Evolutionary conservation across 2,329 filamentous ascomycete species (phyloP), one percentile per base, ranked within the genome.

Genomic region (Leptosphaerulina australis): DNA sequence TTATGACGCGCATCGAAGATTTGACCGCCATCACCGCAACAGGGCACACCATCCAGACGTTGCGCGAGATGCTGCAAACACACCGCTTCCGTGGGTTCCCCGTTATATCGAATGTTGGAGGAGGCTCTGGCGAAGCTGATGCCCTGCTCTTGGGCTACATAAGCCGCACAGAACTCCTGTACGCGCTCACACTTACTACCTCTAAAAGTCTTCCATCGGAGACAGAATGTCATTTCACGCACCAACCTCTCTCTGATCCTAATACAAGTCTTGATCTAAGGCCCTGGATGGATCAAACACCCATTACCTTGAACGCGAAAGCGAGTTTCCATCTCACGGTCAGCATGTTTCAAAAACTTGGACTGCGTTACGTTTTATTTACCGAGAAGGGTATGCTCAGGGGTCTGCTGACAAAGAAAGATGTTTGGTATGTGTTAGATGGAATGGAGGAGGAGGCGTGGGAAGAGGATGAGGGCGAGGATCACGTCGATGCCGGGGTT

Each of bases 201-300:
- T 80, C 77, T 50, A 81, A 85, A 31, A 81, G 79, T 38, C 78
- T 95, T 1, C 79, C 86, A 0, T 79, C 81, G 0, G 85, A 88
- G 53, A 88, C 91, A 0, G 88, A 93, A 68, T 87, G 88, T 33
- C 91, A 88, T 74, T 97, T 99, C 74, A 82, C 84, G 1, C 90
- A 95, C 68, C 88, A 92, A 66, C 87, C 89, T 2, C 85, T 93
- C 26, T 66, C 69, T 0, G 90, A 96, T 64, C 88, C 90, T 0
- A 79, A 82, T 15, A 81, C 84, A 12, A 91, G 88, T 0, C 84
- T 99, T 29, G 94, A 99, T 74, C 81, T 99, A 9, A 81, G 93
- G 6, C 92, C 92, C 2, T 99, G 94, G 94, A 97, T 99, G 91
- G 94, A 99, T 72, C 93, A 97, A 73, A 99, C 94, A 0, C 94